A percentile compares a stretch with the other conserved stretches of the same genome.
Evolutionary conservation across 192 early-diverging fungal genomes (phyloP).

Genomic region (Podila verticillata): DNA sequence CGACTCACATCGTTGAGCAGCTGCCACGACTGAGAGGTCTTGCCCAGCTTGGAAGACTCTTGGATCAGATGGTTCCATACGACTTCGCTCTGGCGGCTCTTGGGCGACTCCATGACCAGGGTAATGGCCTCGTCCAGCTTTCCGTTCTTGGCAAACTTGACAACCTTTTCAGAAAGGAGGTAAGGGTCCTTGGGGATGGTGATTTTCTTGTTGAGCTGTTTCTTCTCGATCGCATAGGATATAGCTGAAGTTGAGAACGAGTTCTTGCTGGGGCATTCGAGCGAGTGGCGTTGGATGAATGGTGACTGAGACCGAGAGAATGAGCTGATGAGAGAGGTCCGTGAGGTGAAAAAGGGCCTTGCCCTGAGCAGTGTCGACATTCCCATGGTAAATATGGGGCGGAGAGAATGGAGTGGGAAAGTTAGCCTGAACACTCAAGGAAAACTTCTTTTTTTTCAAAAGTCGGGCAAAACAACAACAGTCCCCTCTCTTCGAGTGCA

Average conservation of each 20-base stretch:
- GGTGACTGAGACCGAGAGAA: not conserved
- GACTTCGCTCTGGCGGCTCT: constrained; percentile 41
- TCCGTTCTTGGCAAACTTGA: constrained; percentile 35
- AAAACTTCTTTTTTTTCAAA: not conserved
- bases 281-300: not conserved
- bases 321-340: not conserved
- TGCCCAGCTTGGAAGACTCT: constrained; percentile 41
- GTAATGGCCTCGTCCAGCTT: constrained; percentile 49
- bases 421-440: no score
- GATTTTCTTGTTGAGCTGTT: constrained; percentile 34
- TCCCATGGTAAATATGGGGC: not conserved
- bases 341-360: not conserved
- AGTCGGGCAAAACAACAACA: not conserved
- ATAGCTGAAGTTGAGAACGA: not conserved
- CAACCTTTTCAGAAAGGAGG: constrained; percentile 39
- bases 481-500: not conserved
- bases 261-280: not conserved
- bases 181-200: constrained; percentile 50
- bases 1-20: constrained; percentile 38
- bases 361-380: constrained; percentile 1
- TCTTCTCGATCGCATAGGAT: constrained; percentile 12
- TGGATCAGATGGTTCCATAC: constrained; percentile 56
- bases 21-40: constrained; percentile 30
- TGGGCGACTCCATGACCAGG: constrained; percentile 29
- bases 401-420: no score